Conservation (phyloP, 257 asterid species). For the Solanum sitiens region DNA sequence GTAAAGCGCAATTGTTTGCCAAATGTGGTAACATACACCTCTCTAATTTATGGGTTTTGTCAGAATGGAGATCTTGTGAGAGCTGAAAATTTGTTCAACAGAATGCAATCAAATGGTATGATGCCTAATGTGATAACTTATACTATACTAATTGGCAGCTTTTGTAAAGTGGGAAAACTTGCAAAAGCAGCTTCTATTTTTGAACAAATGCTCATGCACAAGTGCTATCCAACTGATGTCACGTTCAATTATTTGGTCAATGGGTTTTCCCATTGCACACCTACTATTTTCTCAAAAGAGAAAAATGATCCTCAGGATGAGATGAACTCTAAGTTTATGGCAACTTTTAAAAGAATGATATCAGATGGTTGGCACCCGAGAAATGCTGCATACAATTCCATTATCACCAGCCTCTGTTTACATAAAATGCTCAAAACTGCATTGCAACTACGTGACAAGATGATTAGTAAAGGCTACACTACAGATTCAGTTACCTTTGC, state of each 20-base stretch:
- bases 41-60: slow-evolving; percentile 71
- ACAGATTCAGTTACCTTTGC: slow-evolving; percentile 46
- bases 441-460: slow-evolving; percentile 38
- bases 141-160: slow-evolving; percentile 59
- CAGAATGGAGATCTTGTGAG: slow-evolving; percentile 31
- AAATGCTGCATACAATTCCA: slow-evolving; percentile 64
- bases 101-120: slow-evolving; percentile 41
- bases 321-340: slow-evolving; percentile 40
- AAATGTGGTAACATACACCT: slow-evolving; percentile 62
- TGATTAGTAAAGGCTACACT: slow-evolving; percentile 33
- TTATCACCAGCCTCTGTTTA: slow-evolving; percentile 59
- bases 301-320: slow-evolving; percentile 3
- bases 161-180: slow-evolving; percentile 60
- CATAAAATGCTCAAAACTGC: slow-evolving; percentile 51
- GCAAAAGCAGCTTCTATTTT: slow-evolving; percentile 52
- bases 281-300: slow-evolving; percentile 2
- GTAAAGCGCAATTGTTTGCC: slow-evolving; percentile 32
- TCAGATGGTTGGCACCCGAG: slow-evolving; percentile 49
- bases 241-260: slow-evolving; percentile 71
- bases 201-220: slow-evolving; percentile 63
- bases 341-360: slow-evolving; percentile 34
- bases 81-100: slow-evolving; percentile 49
- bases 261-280: slow-evolving; percentile 42
- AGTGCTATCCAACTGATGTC: slow-evolving; percentile 67
- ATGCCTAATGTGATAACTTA: slow-evolving; percentile 85